Evolutionary conservation across 2,329 filamentous ascomycete species (phyloP), one percentile per base, ranked within the genome.

Genomic region (Akanthomyces muscarius): DNA sequence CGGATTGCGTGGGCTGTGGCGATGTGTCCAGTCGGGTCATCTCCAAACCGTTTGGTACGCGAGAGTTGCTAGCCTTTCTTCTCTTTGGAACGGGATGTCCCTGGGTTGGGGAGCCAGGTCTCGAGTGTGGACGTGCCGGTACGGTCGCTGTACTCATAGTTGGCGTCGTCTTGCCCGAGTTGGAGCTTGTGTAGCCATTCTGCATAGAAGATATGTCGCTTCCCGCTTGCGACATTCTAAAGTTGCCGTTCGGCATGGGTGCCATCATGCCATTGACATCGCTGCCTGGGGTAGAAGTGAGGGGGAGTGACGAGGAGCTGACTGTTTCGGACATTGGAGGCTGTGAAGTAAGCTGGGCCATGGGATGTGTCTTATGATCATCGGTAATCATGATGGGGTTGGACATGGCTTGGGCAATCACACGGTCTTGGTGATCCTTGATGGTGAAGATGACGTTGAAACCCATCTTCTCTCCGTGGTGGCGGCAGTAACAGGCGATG

Each of bases 301-400:
- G 57, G 23, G 68, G 58, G 11, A 67, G 61, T 2, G 68, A 66
- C n/a, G 68, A 66, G 21, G 68, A 66, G n/a, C 68, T 66, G 25
- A 70, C 68, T 2, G 65, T 56, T 62, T 75, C 74, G 6, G 71
- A 69, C 54, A 73, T 68, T 18, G 68, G 64, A n/a, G 68, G 66
- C 45, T 71, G 72, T 18, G 70, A 64, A 7, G 67, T 64, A 6
- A 69, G 54, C 41, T 73, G 70, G 6, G 73, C 67, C 63, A 72
- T 71, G 5, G 73, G 71, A 69, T 91, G 89, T 8, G 92, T 97
- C 78, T 98, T 98, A 79, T 98, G 94, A 71, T 99, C 94, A 73
- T 99, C 94, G 1, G 95, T 98, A 66, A 98, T 97, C 84, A 97
- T 94, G 67, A 98, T 96, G 0, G 92, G 90, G 62, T 89, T 87